Conservation (phyloP, 257 asterid genomes). For the Przewalskia tangutica region DNA sequence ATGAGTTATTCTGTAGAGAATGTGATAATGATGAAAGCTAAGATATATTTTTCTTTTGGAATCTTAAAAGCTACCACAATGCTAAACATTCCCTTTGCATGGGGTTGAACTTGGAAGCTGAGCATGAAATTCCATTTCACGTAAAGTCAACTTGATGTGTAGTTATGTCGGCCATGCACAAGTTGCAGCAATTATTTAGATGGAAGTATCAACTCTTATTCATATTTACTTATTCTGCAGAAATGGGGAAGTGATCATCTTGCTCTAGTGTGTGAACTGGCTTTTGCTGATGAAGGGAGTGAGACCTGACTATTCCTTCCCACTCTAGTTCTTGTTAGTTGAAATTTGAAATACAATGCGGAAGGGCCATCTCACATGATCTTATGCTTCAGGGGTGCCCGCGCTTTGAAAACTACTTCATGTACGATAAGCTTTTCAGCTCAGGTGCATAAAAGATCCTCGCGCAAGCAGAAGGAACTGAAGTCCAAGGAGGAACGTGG, state of each 20-base stretch:
- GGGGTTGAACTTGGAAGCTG: background rate
- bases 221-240: constrained; percentile 29
- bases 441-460: background rate
- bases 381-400: background rate
- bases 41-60: background rate
- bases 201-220: background rate
- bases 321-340: background rate
- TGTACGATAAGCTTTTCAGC: background rate
- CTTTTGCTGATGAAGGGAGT: constrained; percentile 32
- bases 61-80: background rate
- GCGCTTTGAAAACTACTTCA: background rate
- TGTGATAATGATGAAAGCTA: background rate
- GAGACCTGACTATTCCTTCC: background rate
- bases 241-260: constrained; percentile 93
- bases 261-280: constrained; percentile 83
- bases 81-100: background rate
- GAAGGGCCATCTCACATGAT: background rate
- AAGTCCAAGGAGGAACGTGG: too few species aligned
- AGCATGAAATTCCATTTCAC: background rate
- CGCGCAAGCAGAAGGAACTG: background rate
- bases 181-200: background rate
- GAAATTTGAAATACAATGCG: background rate
- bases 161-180: background rate
- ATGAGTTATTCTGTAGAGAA: background rate
- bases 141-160: background rate